Evolutionary conservation across 2,329 filamentous ascomycete species (phyloP), one percentile per base, ranked within the genome.

Genomic region (Xylariaceae sp.): DNA sequence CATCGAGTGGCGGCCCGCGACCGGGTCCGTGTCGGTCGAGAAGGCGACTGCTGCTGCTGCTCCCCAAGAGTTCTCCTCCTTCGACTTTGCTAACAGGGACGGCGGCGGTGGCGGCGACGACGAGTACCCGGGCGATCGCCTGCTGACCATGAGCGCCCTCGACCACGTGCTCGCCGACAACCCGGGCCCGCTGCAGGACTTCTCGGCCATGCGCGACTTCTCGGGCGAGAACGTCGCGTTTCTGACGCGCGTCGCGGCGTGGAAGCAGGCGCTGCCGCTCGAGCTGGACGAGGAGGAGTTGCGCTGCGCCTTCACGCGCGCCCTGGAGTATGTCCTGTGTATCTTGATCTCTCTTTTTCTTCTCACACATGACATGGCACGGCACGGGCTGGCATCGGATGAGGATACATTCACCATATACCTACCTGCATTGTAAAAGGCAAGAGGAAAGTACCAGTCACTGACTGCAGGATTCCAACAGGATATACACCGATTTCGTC

Each of bases 191-290:
- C 64, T 84, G 0, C 73, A 79, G 36, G 58, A 75, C 33, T 84
- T 80, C 51, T 78, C 80, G 0, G 77, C 78, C 0, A 62, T 73
- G 1, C 67, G 70, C 22, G 80, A 83, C 45, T 83, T 83, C 49
- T 82, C 78, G 0, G 79, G 77, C 11, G 80, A 84, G 52, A 84
- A 84, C 49, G 77, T 83, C 43, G 70, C 77, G 29, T 83, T 83
- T 52, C 57, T 83, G 5, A 72, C 67, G 7, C 61, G 65, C 25
- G 68, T 81, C 7, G 60, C 65, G 3, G 64, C 68, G 37, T 82
- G 75, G 72, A 77, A 72, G 50, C 46, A 50, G 3, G 56, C 53
- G 2, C 52, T 58, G 29, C 55, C 58, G 0, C 24, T 26, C 1
- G 23, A 43, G 2, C 31, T 46, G 1, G 42, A 39, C n/a, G 43